Conservation (phyloP, 371 early-diverging fungal genomes). For the Mucor velutinosus region DNA sequence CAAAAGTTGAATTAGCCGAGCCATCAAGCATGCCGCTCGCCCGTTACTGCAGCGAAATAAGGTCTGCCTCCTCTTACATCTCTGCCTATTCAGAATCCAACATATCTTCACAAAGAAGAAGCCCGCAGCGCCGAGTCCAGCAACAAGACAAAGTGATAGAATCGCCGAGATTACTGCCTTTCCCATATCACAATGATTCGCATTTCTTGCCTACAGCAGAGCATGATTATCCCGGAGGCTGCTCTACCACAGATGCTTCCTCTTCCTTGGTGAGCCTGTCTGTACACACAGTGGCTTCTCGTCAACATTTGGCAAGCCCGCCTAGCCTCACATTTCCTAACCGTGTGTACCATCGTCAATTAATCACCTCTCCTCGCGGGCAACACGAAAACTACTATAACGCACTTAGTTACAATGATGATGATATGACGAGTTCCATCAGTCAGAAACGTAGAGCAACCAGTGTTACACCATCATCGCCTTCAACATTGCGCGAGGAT, state of each 20-base stretch:
- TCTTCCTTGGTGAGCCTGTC: conserved; percentile 11
- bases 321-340: background rate
- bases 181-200: conserved; percentile 36
- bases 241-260: conserved; percentile 9
- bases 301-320: conserved; percentile 9
- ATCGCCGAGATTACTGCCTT: conserved; percentile 25
- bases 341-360: conserved; percentile 12
- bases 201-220: conserved; percentile 31
- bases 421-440: conserved; percentile 2
- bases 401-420: background rate
- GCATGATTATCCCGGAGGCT: conserved; percentile 22
- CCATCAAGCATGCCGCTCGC: conserved; percentile 20
- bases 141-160: conserved; percentile 20
- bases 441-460: conserved; percentile 12
- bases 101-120: conserved; percentile 3
- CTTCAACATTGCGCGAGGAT: conserved; percentile 15
- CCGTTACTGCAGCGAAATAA: conserved; percentile 16
- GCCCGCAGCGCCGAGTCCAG: background rate
- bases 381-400: background rate
- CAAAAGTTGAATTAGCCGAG: conserved; percentile 19
- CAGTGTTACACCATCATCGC: conserved; percentile 18
- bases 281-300: conserved; percentile 4
- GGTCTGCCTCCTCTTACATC: background rate
- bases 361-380: conserved; percentile 1
- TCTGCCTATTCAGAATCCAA: background rate